Percentiles rank a stretch among this genome's conserved stretches.
These are phyloP conservation scores for Trichoderma virens DNA, from an alignment of 495 filamentous ascomycete species.

Conservation along the genomic window DNA sequence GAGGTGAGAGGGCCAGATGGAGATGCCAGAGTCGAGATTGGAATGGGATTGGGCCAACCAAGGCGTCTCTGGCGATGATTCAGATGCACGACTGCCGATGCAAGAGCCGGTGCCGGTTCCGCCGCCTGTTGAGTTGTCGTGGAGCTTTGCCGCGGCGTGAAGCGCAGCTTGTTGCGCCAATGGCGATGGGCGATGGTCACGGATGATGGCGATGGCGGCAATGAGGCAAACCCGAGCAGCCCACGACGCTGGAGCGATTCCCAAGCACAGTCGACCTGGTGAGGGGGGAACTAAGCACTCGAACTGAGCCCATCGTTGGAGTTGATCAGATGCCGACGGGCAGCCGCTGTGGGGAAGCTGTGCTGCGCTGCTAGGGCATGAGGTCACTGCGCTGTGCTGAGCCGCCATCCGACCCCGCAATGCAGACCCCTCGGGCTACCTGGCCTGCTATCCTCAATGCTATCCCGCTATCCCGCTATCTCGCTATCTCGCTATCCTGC, in stretches of 20 bases:
- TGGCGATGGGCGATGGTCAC: too few relatives aligned
- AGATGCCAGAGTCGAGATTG: too few relatives aligned
- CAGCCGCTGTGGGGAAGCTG: constrained; percentile 2
- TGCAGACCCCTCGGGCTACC: neutral
- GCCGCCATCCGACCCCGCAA: neutral
- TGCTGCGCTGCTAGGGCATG: constrained; percentile 2
- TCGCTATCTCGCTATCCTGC: neutral
- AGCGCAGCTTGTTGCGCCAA: too few relatives aligned
- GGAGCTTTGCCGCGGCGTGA: too few relatives aligned
- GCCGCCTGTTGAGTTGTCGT: too few relatives aligned
- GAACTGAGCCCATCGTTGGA: constrained; percentile 4
- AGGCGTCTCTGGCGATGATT: too few relatives aligned
- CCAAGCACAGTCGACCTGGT: neutral
- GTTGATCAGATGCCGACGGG: constrained; percentile 3
- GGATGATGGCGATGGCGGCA: neutral
- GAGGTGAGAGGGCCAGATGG: too few relatives aligned
- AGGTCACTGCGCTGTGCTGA: neutral
- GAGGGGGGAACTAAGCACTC: neutral
- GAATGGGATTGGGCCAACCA: too few relatives aligned
- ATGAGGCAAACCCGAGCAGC: too few relatives aligned
- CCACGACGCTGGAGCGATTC: neutral
- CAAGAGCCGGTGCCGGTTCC: too few relatives aligned
- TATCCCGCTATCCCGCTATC: too few relatives aligned
- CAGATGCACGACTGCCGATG: too few relatives aligned
- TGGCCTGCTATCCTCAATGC: constrained; percentile 2